These are phyloP conservation scores for Pleomassaria siparia DNA, from an alignment of 2,329 filamentous ascomycete genomes.

Conservation along the genomic window DNA sequence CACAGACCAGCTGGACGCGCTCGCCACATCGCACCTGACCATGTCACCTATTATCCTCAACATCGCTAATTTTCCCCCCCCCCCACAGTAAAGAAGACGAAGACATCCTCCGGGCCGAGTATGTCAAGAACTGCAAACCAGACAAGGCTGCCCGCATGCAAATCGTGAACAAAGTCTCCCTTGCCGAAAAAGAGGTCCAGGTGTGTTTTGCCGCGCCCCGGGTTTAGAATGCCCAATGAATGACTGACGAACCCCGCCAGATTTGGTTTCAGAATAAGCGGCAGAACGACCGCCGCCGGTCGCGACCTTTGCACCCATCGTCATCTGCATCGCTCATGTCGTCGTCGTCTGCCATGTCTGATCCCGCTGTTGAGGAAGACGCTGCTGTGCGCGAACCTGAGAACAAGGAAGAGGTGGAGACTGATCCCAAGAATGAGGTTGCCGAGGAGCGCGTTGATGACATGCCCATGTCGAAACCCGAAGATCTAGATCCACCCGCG, in stretches of 20 bases:
- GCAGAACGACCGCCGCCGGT: slow-evolving; percentile 89
- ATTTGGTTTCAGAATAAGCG: slow-evolving; percentile 98
- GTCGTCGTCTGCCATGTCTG: slow-evolving; percentile 40
- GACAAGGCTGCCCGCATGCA: slow-evolving; percentile 84
- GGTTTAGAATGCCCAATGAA: too few species aligned
- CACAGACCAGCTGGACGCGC: too few species aligned
- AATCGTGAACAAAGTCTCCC: slow-evolving; percentile 80
- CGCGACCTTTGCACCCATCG: slow-evolving; percentile 65
- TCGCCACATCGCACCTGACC: slow-evolving; percentile 16
- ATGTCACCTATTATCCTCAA: background rate
- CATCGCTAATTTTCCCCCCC: slow-evolving; percentile 27
- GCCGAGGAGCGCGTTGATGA: slow-evolving; percentile 2
- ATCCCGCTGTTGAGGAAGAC: slow-evolving; percentile 36
- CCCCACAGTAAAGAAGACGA: slow-evolving; percentile 68
- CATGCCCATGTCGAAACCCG: background rate
- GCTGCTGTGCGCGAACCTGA: slow-evolving; percentile 23
- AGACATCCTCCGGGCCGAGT: slow-evolving; percentile 82
- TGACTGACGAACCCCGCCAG: slow-evolving; percentile 52
- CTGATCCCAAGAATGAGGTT: background rate
- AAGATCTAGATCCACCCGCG: background rate
- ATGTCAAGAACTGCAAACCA: slow-evolving; percentile 81
- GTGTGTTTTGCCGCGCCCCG: slow-evolving; percentile 54
- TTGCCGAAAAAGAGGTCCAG: slow-evolving; percentile 96
- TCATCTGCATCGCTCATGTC: slow-evolving; percentile 39
- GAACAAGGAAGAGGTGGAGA: slow-evolving; percentile 8